phyloP scores from a whole-genome alignment of 129 eudicot genomes.

The Silybum marianum region DNA sequence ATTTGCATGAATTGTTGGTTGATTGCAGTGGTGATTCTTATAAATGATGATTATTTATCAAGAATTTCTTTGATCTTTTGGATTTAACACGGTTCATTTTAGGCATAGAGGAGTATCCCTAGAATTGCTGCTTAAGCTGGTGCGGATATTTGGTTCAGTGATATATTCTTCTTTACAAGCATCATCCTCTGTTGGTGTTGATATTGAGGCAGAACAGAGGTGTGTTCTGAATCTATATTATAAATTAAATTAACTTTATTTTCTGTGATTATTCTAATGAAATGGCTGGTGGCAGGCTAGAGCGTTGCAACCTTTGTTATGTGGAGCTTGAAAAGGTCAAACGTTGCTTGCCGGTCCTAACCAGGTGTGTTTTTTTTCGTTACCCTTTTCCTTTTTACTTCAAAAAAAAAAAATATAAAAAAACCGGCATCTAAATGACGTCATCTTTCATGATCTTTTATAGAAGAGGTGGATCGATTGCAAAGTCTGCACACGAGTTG shows the following conservation, averaged over 20 bases:
- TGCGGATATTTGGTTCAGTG: conserved; percentile 82
- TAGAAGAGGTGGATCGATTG: conserved; percentile 89
- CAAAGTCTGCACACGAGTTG: conserved; percentile 91
- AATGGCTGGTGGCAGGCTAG: conserved; percentile 52
- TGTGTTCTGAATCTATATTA: conserved; percentile 15
- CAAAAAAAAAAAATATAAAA: neutral
- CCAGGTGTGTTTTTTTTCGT: conserved; percentile 49
- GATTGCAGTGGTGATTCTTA: neutral
- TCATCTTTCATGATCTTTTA: conserved; percentile 14
- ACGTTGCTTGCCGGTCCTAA: conserved; percentile 54
- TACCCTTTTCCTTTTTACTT: neutral
- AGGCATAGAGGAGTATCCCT: conserved; percentile 79
- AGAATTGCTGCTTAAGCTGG: conserved; percentile 83
- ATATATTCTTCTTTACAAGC: conserved; percentile 87
- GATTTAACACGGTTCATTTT: conserved; percentile 10
- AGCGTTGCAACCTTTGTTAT: conserved; percentile 83
- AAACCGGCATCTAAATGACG: neutral
- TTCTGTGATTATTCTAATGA: neutral
- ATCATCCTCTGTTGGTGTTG: conserved; percentile 86
- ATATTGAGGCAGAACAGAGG: conserved; percentile 98
- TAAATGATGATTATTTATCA: neutral
- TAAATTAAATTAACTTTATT: neutral
- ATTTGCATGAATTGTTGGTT: neutral
- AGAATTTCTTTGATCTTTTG: neutral
- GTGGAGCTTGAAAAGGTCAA: conserved; percentile 90